phyloP scores from a whole-genome alignment of 2,329 filamentous ascomycete species.

The Calonectria crousiana region DNA sequence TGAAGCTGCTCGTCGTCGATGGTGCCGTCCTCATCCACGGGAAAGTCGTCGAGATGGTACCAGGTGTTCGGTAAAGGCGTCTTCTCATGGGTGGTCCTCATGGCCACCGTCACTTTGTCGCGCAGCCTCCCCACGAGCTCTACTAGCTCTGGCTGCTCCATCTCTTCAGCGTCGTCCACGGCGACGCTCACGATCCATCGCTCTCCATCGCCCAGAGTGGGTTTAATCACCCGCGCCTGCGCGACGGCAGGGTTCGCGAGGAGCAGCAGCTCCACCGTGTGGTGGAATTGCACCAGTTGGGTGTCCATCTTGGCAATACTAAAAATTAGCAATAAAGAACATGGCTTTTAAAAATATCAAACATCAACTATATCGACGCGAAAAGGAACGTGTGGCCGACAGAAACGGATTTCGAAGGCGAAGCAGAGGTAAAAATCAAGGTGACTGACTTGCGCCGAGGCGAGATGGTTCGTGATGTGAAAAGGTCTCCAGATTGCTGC shows the following conservation, averaged over 20 bases:
- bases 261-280: slow-evolving; percentile 4
- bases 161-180: not conserved
- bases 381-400: not conserved
- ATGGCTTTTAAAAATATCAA: not conserved
- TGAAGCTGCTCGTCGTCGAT: not conserved
- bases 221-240: not conserved
- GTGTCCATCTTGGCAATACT: not conserved
- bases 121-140: not conserved
- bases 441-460: not conserved
- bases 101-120: not conserved
- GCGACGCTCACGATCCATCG: not conserved
- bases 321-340: slow-evolving; percentile 5
- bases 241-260: not conserved
- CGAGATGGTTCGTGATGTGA: not conserved
- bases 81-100: not conserved
- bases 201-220: not conserved
- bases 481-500: not conserved
- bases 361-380: not conserved
- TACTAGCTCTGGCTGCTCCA: not conserved
- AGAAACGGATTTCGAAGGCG: not conserved
- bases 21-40: not conserved
- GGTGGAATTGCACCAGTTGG: not conserved
- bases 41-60: not conserved
- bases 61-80: not conserved
- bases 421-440: not conserved